Conservation (phyloP, 148 eudicot species). For the Silene conica region DNA sequence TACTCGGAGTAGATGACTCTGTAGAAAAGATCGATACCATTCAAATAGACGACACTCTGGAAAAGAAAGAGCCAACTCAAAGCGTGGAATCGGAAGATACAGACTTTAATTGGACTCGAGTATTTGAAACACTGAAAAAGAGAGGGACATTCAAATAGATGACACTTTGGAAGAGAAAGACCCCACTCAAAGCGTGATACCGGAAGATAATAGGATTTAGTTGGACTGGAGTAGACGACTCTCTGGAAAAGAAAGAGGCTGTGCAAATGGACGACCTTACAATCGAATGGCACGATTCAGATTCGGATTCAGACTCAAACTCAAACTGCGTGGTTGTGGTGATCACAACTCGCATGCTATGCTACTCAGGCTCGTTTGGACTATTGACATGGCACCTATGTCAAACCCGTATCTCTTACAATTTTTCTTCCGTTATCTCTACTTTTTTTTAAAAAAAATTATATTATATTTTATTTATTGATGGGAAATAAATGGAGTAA, state of each 20-base stretch:
- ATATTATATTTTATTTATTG: too few species aligned
- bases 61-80: background rate
- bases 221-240: background rate
- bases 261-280: background rate
- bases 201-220: background rate
- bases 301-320: background rate
- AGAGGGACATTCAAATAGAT: background rate
- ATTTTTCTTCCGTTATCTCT: too few species aligned
- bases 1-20: conserved; percentile 53
- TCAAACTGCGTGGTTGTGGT: background rate
- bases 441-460: too few species aligned
- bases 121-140: too few species aligned
- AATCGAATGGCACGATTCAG: background rate
- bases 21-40: too few species aligned
- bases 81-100: background rate
- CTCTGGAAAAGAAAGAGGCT: background rate
- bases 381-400: too few species aligned
- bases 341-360: too few species aligned
- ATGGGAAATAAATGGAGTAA: too few species aligned
- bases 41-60: too few species aligned
- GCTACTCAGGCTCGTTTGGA: too few species aligned
- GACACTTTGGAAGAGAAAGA: background rate
- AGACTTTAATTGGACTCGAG: background rate
- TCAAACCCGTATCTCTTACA: too few species aligned
- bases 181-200: background rate